Base-by-base conservation (phyloP, 768 basidiomycete genomes). In the Panaeolus cyanescens region DNA sequence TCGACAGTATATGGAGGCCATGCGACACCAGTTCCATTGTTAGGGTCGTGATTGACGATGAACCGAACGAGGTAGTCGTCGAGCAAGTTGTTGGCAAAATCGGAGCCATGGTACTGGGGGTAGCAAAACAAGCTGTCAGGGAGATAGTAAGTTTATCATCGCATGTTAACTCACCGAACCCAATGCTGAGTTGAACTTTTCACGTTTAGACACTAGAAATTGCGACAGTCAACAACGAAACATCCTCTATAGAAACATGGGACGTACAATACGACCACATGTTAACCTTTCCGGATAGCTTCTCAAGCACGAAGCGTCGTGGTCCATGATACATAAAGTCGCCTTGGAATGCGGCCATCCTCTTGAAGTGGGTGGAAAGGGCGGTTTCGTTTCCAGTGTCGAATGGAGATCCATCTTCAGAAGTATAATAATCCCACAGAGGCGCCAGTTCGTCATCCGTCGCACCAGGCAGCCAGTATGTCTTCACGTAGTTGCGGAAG, bases 251-350 rank as follows among this genome's bases (percentile, higher is more conserved):
- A 42, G 25, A 17, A 40, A 17, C 31, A 1, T 28, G 32, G 28
- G 7, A 71, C 79, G 50, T 37, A 81, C 80, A 54, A 66, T 77
- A 83, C 1, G 73, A 68, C 82, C 83, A 85, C 3, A 76, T 73
- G 5, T 73, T 73, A 64, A 83, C 80, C 59, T 76, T 76, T 0
- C 74, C 74, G 0, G 80, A 50, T 28, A 50, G 72, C 4, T 72
- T 64, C 57, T 81, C 68, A 19, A 86, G 61, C 63, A 87, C 80
- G 68, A 80, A 80, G 19, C 83, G 70, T 25, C 84, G 75, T 12
- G 85, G 83, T 0, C 75, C 83, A 36, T 85, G 84, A 69, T 85
- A 85, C 2, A 78, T 74, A 9, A 65, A 64, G 63, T 87, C 85
- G 0, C 84, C 85, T 54, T 77, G 77, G 62, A 86, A 73, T 0